Evolutionary conservation across 306 rosid genomes (phyloP).

Genomic region (Lablab purpureus): DNA sequence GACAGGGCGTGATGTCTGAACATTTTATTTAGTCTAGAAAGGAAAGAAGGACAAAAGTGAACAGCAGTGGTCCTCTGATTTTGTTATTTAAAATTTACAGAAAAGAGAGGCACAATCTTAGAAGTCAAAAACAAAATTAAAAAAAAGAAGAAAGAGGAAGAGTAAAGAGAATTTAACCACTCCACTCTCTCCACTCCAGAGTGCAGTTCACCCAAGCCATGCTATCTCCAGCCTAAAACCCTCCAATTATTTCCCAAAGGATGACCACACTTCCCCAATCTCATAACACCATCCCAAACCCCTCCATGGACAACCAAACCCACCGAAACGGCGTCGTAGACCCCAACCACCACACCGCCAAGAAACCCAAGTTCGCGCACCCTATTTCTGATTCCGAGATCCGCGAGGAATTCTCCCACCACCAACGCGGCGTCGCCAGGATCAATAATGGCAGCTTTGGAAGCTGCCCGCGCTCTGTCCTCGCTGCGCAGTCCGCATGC

Average conservation of each 20-base stretch:
- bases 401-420: slow-evolving; percentile 65
- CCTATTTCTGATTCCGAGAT: slow-evolving; percentile 47
- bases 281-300: background rate
- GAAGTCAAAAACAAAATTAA: background rate
- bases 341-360: slow-evolving; percentile 29
- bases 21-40: too few species aligned
- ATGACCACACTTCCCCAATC: background rate
- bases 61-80: too few species aligned
- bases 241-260: background rate
- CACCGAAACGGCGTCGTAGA: slow-evolving; percentile 50
- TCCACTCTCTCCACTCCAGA: background rate
- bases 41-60: too few species aligned
- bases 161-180: background rate
- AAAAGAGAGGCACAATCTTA: too few species aligned
- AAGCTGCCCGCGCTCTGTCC: slow-evolving; percentile 64
- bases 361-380: slow-evolving; percentile 40
- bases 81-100: too few species aligned
- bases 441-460: slow-evolving; percentile 79
- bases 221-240: background rate
- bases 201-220: background rate
- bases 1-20: too few species aligned
- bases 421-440: slow-evolving; percentile 52
- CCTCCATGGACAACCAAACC: slow-evolving; percentile 54
- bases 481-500: slow-evolving; percentile 55
- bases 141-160: background rate